These are phyloP conservation scores for Aspergillus cavernicola DNA, from an alignment of 495 filamentous ascomycete species.

Conservation along the genomic window DNA sequence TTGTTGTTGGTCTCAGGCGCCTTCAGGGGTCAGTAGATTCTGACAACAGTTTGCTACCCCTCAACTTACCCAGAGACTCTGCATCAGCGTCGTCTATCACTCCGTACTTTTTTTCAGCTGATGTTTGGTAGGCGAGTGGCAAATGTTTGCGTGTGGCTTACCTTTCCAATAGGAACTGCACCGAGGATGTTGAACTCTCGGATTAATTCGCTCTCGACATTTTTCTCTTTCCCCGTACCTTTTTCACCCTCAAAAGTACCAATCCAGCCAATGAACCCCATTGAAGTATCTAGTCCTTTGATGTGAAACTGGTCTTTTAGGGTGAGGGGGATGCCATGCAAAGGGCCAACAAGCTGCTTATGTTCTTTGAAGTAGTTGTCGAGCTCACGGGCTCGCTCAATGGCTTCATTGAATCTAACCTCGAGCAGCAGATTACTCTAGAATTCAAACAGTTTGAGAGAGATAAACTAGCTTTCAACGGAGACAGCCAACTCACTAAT, in stretches of 20 bases:
- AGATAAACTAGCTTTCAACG: neutral
- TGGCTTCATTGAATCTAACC: constrained; percentile 8
- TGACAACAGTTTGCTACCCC: neutral
- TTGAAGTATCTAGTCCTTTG: constrained; percentile 5
- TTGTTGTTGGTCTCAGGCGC: constrained; percentile 9
- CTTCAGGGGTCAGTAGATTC: neutral
- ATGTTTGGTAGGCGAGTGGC: neutral
- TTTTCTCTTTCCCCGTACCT: constrained; percentile 5
- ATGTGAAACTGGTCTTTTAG: constrained; percentile 9
- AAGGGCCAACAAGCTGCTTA: constrained; percentile 1
- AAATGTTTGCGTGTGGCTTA: constrained; percentile 2
- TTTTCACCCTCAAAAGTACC: constrained; percentile 9
- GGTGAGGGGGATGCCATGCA: constrained; percentile 6
- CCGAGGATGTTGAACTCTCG: constrained; percentile 7
- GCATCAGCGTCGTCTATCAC: constrained; percentile 6
- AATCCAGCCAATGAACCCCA: constrained; percentile 7
- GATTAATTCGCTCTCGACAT: constrained; percentile 3
- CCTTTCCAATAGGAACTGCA: constrained; percentile 9
- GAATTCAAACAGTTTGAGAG: neutral
- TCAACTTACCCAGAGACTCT: constrained; percentile 7
- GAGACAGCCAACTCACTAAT: constrained; percentile 1
- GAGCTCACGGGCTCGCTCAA: neutral
- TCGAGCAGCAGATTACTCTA: constrained; percentile 8
- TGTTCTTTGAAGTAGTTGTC: constrained; percentile 4
- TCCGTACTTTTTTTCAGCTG: constrained; percentile 7